A percentile compares a stretch with the other conserved stretches of the same genome.
Conservation (phyloP, 208 protist genomes). For the Porcisia hertigi region DNA sequence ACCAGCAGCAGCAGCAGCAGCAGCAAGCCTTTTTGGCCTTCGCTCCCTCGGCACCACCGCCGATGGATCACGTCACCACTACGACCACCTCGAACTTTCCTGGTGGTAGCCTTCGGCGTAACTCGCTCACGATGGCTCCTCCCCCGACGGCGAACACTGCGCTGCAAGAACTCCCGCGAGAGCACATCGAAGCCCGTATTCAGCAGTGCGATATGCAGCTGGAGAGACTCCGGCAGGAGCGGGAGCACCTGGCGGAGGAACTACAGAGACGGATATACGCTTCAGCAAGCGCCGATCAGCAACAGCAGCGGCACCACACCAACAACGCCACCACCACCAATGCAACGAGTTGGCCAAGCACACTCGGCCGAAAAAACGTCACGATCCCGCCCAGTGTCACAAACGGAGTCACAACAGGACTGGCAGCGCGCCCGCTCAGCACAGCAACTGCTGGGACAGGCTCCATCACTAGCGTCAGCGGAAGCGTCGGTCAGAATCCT, state of each 20-base stretch:
- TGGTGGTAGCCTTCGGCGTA: background rate
- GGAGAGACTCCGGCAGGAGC: constrained; percentile 19
- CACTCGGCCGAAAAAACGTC: background rate
- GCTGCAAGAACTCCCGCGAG: constrained; percentile 12
- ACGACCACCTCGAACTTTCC: background rate
- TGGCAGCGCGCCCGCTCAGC: background rate
- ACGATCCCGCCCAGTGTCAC: background rate
- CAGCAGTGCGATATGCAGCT: constrained; percentile 26
- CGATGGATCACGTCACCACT: background rate
- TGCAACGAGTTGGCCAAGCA: constrained; percentile 12
- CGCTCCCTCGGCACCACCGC: background rate
- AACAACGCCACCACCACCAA: background rate
- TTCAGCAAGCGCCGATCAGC: background rate
- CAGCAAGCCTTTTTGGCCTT: constrained; percentile 1
- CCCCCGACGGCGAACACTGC: constrained; percentile 1
- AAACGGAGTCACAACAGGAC: background rate
- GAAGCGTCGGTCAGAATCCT: constrained; percentile 2
- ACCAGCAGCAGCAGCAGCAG: constrained; percentile 1
- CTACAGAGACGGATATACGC: constrained; percentile 18
- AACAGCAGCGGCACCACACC: background rate
- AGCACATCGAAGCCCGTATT: constrained; percentile 12
- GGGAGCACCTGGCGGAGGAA: constrained; percentile 21
- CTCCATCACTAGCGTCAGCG: background rate
- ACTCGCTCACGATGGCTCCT: background rate
- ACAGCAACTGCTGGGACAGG: background rate